Base-by-base conservation (phyloP, 768 basidiomycete genomes). In the Collybia nuda region DNA sequence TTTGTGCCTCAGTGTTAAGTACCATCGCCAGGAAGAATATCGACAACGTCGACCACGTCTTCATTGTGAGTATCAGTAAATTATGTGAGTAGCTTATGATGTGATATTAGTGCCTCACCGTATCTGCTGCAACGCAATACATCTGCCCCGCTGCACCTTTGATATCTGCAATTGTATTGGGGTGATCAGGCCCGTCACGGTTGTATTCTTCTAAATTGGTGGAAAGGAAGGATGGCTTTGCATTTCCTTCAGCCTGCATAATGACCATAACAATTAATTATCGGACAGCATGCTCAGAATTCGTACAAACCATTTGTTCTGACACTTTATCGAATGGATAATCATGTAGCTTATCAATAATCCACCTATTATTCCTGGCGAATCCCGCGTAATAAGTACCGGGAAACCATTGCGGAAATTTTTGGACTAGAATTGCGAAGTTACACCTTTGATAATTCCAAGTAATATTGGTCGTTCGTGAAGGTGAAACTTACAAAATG, bases 21-120 rank as follows among this genome's bases (percentile, higher is more conserved):
- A 69, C 57, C 71, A 78, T 73, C 1, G 69, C 72, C 6, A 73
- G 63, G 24, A 77, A 43, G 50, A 77, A 73, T 1, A 51, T 55
- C 1, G 53, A 55, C 19, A 58, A 46, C 6, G 56, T 39, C 19
- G 40, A 23, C 9, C 29, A 50, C 2, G 53, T 54, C 53, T 40
- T 51, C 5, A 41, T 19, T 1, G 29, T 5, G 6, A 7, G 24
- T 58, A n/a, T n/a, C n/a, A n/a, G n/a, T n/a, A n/a, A 28, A 28
- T 5, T 18, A 5, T 50, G 53, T 50, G 35, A 19, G 74, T 57
- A 80, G 78, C 1, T 74, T 72, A 54, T 75, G 72, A 50, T 74
- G 65, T 0, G 39, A 39, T 22, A 26, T 17, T 29, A 32, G 17
- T 15, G 3, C 15, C 46, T n/a, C n/a, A 56, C 58, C 40, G 58